Base-by-base conservation (phyloP, 1,284 basidiomycete genomes). In the Ganoderma sinense region DNA sequence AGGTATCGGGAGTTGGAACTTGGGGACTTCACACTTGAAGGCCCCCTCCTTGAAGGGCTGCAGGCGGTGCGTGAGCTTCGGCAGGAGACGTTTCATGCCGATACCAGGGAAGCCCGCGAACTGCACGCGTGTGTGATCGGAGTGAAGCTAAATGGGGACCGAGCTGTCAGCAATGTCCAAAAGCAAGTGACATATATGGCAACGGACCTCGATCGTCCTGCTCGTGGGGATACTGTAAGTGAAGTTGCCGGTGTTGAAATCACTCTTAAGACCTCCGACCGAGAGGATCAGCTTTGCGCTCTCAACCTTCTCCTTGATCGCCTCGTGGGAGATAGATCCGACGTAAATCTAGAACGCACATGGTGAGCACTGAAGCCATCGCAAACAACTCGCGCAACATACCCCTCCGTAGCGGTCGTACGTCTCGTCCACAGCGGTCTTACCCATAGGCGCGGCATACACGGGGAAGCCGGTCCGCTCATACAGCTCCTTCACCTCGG, bases 181-280 rank as follows among this genome's bases (percentile, higher is more conserved):
- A 36, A 41, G 20, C n/a, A 39, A 48, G 16, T 16, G 20, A 26
- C 2, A 31, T 23, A 43, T 39, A 23, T 1, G 45, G n/a, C n/a
- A 48, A 58, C 75, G 31, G 72, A 92, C 91, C 83, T 94, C 92
- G 69, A 94, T 84, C 11, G 88, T 88, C 43, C 86, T 85, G 40
- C 79, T 82, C 14, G 80, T 85, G 67, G 91, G 91, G 78, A 92
- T 89, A 65, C 86, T 87, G 75, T 93, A 94, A 0, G 92, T 92
- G 79, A 94, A 95, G 80, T 92, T 91, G 59, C 94, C 95, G 20
- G 93, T 94, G 79, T 99, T 98, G 86, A 97, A 98, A 80, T 99
- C 97, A 69, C 88, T 91, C 82, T 91, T 91, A 62, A 98, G 83
- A 0, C 86, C 84, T 26, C 97, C 97, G 70, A 98, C 85, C 48